These are phyloP conservation scores for Arabis alpina DNA, from an alignment of 345 rosid genomes.

Conservation along the genomic window DNA sequence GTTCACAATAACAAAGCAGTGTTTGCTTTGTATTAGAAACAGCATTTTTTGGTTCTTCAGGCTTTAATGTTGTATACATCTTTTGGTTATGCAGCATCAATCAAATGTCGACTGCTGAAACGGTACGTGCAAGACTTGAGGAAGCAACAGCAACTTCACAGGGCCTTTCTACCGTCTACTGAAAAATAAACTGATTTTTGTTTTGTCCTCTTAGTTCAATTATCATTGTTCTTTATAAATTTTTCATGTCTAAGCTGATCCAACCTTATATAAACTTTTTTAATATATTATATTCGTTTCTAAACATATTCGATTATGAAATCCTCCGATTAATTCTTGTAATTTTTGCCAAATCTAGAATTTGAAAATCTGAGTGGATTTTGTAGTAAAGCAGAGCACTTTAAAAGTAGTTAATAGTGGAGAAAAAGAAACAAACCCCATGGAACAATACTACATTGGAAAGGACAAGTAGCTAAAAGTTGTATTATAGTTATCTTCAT, in stretches of 20 bases:
- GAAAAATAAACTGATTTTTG: background rate
- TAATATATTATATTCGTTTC: background rate
- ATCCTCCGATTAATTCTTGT: background rate
- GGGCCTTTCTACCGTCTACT: conserved; percentile 20
- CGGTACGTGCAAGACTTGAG: conserved; percentile 54
- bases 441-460: background rate
- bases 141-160: conserved; percentile 50
- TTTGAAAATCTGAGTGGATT: background rate
- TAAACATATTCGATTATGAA: background rate
- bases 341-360: background rate
- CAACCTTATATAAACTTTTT: background rate
- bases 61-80: conserved; percentile 5
- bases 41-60: conserved; percentile 14
- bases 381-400: background rate
- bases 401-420: conserved; percentile 16
- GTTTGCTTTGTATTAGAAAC: conserved; percentile 6
- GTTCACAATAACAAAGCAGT: background rate
- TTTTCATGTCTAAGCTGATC: background rate
- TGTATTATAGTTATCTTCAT: background rate
- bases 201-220: background rate
- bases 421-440: background rate
- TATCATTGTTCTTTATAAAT: background rate
- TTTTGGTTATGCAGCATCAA: conserved; percentile 62
- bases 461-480: background rate
- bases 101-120: conserved; percentile 53